Conservation (phyloP, 768 basidiomycete species). For the Cystoderma amianthinum region DNA sequence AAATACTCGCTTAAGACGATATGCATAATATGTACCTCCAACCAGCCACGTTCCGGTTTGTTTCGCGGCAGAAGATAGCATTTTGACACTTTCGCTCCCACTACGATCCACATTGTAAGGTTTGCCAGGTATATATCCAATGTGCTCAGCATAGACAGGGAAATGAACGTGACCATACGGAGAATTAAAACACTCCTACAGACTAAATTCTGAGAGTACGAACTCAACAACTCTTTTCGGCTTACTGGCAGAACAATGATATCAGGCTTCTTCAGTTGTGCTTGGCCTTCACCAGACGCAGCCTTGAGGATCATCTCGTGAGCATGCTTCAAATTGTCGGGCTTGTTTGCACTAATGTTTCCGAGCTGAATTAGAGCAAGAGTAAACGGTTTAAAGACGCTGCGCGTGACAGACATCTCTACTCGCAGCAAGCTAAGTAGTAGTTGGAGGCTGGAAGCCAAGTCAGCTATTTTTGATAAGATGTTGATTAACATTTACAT, state of each 20-base stretch:
- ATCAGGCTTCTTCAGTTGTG: conserved; percentile 58
- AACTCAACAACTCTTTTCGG: conserved; percentile 1
- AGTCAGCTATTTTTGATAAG: no score
- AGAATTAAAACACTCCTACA: conserved; percentile 84
- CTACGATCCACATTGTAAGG: conserved; percentile 49
- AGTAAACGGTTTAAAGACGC: conserved; percentile 60
- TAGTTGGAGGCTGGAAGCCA: no score
- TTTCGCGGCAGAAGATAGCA: conserved; percentile 78
- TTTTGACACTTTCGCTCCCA: conserved; percentile 70
- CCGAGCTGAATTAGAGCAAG: conserved; percentile 91
- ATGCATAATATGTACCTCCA: conserved; percentile 51
- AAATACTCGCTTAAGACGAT: background rate
- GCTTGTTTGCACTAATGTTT: conserved; percentile 62
- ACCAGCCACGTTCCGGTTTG: conserved; percentile 83
- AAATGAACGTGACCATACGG: conserved; percentile 80
- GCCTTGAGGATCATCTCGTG: conserved; percentile 74
- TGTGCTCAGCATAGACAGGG: conserved; percentile 76
- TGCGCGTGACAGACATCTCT: no score
- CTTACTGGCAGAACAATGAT: conserved; percentile 81
- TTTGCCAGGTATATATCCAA: conserved; percentile 53
- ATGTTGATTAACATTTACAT: no score
- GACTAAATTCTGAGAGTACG: conserved; percentile 1
- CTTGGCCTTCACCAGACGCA: conserved; percentile 27
- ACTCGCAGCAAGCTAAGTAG: no score
- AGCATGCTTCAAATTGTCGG: conserved; percentile 78